These are phyloP conservation scores for Rhodamnia rubescens DNA, from an alignment of 345 rosid species.

Conservation along the genomic window DNA sequence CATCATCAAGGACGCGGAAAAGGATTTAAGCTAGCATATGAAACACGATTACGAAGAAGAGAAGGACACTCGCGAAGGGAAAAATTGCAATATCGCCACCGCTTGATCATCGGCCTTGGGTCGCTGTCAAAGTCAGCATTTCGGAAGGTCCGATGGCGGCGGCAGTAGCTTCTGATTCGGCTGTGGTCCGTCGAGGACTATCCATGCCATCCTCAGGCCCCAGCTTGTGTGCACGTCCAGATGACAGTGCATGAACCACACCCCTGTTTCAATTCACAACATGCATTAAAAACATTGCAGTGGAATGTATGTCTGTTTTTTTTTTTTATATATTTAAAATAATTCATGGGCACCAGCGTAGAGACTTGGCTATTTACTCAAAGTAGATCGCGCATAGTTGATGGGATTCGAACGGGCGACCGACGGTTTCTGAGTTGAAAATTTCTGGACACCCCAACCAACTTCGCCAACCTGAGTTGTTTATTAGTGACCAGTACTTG, in stretches of 20 bases:
- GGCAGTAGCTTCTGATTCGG: conserved; percentile 59
- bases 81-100: no score
- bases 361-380: no score
- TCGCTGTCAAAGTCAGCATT: conserved; percentile 22
- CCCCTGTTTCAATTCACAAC: conserved; percentile 18
- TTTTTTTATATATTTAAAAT: no score
- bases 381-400: no score
- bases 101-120: not conserved
- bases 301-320: no score
- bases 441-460: not conserved
- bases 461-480: not conserved
- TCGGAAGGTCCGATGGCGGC: conserved; percentile 67
- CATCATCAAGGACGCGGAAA: not conserved
- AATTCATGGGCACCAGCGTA: no score
- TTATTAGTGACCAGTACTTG: not conserved
- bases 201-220: conserved; percentile 76
- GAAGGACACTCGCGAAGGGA: not conserved
- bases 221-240: conserved; percentile 57
- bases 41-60: not conserved
- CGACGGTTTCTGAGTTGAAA: not conserved
- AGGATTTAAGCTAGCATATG: not conserved
- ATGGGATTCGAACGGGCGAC: not conserved
- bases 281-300: no score
- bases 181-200: conserved; percentile 46
- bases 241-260: conserved; percentile 75